Evolutionary conservation across 768 basidiomycete genomes (phyloP).

Genomic region (Auriculariales sp.): DNA sequence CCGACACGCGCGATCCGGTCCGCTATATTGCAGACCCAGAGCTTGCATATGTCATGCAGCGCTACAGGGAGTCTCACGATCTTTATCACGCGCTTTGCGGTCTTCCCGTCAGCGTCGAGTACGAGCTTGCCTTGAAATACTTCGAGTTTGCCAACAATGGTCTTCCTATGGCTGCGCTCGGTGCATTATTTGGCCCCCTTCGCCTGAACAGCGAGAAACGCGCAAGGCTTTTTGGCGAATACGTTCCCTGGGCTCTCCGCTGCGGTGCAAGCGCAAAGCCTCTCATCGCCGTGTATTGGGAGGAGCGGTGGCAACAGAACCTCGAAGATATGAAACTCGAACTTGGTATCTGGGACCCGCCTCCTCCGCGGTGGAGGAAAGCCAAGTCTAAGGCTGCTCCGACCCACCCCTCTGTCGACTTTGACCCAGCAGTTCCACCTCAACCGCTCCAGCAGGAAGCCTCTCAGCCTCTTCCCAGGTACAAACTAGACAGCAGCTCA

Average conservation of each 20-base stretch:
- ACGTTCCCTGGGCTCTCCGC: constrained; percentile 83
- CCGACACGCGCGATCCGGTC: constrained; percentile 87
- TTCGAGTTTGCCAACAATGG: constrained; percentile 90
- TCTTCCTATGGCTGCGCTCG: constrained; percentile 74
- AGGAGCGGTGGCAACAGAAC: constrained; percentile 79
- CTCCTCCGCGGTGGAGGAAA: constrained; percentile 54
- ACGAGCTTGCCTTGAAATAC: constrained; percentile 86
- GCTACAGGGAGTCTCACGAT: constrained; percentile 96
- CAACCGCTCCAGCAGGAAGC: no score
- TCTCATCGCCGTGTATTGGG: constrained; percentile 90
- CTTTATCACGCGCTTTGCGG: constrained; percentile 88
- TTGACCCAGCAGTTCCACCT: no score
- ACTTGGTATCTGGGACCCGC: constrained; percentile 75
- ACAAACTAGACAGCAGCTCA: no score
- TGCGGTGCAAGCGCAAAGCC: constrained; percentile 63
- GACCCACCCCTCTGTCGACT: neutral
- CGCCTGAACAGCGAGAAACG: constrained; percentile 44
- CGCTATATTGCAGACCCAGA: constrained; percentile 87
- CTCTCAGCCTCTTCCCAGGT: no score
- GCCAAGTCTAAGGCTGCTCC: constrained; percentile 39
- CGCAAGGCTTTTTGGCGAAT: constrained; percentile 54
- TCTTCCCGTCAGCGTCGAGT: constrained; percentile 78
- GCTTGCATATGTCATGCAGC: constrained; percentile 93
- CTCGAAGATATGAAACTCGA: constrained; percentile 73
- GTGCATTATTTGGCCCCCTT: constrained; percentile 66